Evolutionary conservation across 2,329 filamentous ascomycete genomes (phyloP).

Genomic region (Colletotrichum sp.): DNA sequence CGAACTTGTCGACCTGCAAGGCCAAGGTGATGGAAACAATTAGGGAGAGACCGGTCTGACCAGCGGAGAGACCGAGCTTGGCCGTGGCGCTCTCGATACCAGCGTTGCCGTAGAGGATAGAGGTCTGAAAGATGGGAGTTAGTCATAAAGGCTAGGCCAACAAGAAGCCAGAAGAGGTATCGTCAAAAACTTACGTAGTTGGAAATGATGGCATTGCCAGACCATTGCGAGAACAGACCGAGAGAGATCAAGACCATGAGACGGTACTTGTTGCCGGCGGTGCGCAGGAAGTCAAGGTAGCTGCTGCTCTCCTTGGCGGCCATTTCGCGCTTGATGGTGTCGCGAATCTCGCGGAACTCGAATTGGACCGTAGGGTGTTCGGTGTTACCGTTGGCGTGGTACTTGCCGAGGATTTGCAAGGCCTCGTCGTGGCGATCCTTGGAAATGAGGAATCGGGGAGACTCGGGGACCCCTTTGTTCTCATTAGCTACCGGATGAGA

Average conservation of each 20-base stretch:
- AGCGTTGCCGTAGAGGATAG: constrained; percentile 55
- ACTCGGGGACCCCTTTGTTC: constrained; percentile 41
- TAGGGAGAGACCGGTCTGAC: constrained; percentile 55
- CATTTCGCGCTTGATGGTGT: constrained; percentile 58
- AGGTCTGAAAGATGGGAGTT: constrained; percentile 21
- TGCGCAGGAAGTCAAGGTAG: constrained; percentile 59
- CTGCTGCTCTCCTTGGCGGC: constrained; percentile 48
- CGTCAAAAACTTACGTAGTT: constrained; percentile 45
- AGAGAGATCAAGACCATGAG: constrained; percentile 56
- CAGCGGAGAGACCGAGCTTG: constrained; percentile 48
- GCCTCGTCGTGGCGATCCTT: constrained; percentile 39
- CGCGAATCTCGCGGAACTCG: constrained; percentile 64
- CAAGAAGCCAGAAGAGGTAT: background rate
- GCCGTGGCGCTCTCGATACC: constrained; percentile 50
- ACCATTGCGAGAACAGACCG: constrained; percentile 64
- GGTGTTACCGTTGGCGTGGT: constrained; percentile 33
- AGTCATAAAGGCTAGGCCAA: background rate
- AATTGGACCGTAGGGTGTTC: constrained; percentile 58
- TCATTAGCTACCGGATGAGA: background rate
- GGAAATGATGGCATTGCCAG: constrained; percentile 62
- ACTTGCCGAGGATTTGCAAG: constrained; percentile 36
- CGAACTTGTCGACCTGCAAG: constrained; percentile 57
- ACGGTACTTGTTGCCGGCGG: constrained; percentile 61
- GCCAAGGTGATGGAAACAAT: constrained; percentile 56
- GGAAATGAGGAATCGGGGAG: constrained; percentile 45